Evolutionary conservation across 495 filamentous ascomycete species (phyloP).

Genomic region (Neurospora sp.): DNA sequence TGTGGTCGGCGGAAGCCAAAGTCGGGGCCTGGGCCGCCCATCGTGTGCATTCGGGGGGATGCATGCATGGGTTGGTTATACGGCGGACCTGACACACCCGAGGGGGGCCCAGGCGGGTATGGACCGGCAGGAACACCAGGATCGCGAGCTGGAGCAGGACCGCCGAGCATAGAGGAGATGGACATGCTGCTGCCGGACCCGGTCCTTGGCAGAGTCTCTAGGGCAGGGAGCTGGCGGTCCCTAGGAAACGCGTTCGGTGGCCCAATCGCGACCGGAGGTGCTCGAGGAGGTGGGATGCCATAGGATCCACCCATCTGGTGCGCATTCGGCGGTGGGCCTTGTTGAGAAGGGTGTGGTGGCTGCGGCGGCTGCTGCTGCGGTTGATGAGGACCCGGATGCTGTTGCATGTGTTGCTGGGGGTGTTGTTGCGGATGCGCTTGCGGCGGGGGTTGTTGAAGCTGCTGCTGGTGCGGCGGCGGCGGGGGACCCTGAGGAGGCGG

Average conservation of each 20-base stretch:
- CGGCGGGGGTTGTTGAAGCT: slow-evolving; percentile 16
- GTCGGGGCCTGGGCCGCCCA: slow-evolving; percentile 28
- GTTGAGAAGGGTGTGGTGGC: slow-evolving; percentile 4
- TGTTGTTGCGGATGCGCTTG: slow-evolving; percentile 24
- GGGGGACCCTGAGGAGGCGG: background rate
- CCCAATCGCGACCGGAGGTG: slow-evolving; percentile 43
- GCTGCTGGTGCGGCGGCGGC: slow-evolving; percentile 14
- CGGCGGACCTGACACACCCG: slow-evolving; percentile 35
- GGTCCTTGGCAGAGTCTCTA: slow-evolving; percentile 37
- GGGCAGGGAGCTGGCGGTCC: slow-evolving; percentile 44
- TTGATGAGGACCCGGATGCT: slow-evolving; percentile 20
- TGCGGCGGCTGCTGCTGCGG: slow-evolving; percentile 15
- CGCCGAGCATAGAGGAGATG: slow-evolving; percentile 84
- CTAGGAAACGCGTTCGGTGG: slow-evolving; percentile 40
- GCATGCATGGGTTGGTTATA: slow-evolving; percentile 38
- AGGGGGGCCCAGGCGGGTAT: slow-evolving; percentile 44
- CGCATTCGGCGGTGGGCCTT: slow-evolving; percentile 12
- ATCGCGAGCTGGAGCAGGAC: slow-evolving; percentile 46
- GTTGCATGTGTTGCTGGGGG: slow-evolving; percentile 9
- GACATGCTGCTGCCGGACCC: slow-evolving; percentile 74
- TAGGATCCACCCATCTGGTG: slow-evolving; percentile 36
- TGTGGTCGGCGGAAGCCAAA: slow-evolving; percentile 60
- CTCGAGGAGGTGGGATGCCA: slow-evolving; percentile 35
- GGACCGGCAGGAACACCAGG: slow-evolving; percentile 33
- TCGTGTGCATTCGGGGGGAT: slow-evolving; percentile 39